Evolutionary conservation across 2,329 filamentous ascomycete genomes (phyloP).

Genomic region (Phyllosticta paracitricarpa): DNA sequence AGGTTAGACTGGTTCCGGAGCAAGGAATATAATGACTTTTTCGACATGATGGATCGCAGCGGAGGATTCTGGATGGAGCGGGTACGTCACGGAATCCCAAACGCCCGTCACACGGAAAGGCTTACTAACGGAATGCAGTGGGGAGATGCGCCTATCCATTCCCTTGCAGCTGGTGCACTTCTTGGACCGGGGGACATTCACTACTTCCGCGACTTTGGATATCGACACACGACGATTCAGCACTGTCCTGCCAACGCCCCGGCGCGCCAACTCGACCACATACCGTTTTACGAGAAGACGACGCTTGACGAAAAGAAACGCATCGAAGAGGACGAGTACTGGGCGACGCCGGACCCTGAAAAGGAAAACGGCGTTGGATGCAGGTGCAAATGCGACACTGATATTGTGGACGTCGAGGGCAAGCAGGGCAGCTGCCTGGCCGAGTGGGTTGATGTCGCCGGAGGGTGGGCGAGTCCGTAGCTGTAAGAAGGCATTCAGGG

Average conservation of each 20-base stretch:
- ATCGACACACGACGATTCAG: conserved; percentile 96
- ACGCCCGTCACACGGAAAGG: not conserved
- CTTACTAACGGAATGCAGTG: conserved; percentile 51
- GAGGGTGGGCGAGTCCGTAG: conserved; percentile 69
- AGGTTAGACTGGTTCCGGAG: conserved; percentile 91
- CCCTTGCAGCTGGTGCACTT: conserved; percentile 83
- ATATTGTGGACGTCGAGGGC: conserved; percentile 94
- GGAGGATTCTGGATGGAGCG: conserved; percentile 99
- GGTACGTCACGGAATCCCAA: conserved; percentile 43
- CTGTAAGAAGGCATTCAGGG: not conserved
- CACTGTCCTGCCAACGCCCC: conserved; percentile 96
- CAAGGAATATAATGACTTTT: conserved; percentile 96
- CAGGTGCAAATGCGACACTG: conserved; percentile 91
- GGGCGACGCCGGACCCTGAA: conserved; percentile 74
- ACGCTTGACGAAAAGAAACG: conserved; percentile 74
- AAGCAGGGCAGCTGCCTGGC: conserved; percentile 92
- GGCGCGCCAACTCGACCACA: conserved; percentile 68
- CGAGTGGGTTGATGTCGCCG: conserved; percentile 95
- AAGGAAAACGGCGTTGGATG: conserved; percentile 97
- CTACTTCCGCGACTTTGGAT: conserved; percentile 98
- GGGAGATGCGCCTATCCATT: conserved; percentile 98
- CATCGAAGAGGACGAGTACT: conserved; percentile 90
- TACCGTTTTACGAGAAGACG: conserved; percentile 72
- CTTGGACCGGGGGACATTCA: conserved; percentile 77
- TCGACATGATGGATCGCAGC: conserved; percentile 96